Base-by-base conservation (phyloP, 352 stramenopile genomes). In the Globisporangium ultimum region DNA sequence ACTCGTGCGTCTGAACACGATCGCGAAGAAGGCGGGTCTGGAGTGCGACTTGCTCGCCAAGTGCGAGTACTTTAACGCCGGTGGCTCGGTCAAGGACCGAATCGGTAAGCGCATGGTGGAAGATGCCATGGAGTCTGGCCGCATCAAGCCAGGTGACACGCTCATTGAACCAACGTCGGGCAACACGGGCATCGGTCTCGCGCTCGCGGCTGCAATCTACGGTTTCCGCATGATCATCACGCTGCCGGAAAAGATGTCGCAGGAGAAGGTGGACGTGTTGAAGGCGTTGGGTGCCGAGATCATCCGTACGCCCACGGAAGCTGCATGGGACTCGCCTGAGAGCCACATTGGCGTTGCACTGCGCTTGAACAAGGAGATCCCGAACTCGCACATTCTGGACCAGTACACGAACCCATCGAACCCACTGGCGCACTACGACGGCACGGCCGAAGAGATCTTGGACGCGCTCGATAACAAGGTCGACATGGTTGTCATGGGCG, bases 101-200 rank as follows among this genome's bases (percentile, higher is more conserved):
- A 97, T 98, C 48, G 93, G 77, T 22, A 81, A 85, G 63, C 84
- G 87, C 57, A 97, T 98, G 89, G 74, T 98, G 17, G 81, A 97
- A 58, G 91, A 98, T 58, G 94, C 96, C 14, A 95, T 99, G 70
- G 71, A 74, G 12, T 70, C 70, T 7, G 95, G 95, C 9, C 72
- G 78, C n/a, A 97, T 99, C 54, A 97, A 96, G 55, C 84, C 87
- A 5, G 96, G 96, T 10, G 91, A 98, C 63, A 98, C 91, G 34
- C 70, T 99, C 20, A 98, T 99, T 49, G 97, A 99, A 73, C 96
- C 96, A 2, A 99, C 97, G 14, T 98, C 86, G n/a, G 97, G 96
- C 46, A 99, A 99, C 71, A 99, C 97, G 21, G 95, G 76, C 74
- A 99, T 99, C 54, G 96, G 94, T 7, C 78, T 99, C 24, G 96